phyloP scores from a whole-genome alignment of 139 green algal species.

The Raphidocelis subcapitata region DNA sequence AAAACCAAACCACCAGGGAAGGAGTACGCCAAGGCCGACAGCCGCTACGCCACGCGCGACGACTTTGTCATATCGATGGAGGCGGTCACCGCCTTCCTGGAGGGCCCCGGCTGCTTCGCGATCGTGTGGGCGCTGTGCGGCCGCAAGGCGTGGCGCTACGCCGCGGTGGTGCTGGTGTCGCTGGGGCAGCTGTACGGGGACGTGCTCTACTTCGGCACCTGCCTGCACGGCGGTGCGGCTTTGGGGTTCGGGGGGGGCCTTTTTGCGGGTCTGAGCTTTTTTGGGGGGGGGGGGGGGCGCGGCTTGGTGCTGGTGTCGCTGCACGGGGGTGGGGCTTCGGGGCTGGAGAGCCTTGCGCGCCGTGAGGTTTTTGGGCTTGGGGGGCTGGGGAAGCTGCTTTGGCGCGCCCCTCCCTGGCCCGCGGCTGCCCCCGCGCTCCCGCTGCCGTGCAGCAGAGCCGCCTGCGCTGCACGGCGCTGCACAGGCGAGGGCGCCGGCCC shows the following conservation, averaged over 20 bases:
- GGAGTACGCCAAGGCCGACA: conserved; percentile 90
- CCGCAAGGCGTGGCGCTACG: conserved; percentile 60
- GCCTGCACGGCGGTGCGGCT: conserved; percentile 60
- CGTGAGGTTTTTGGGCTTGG: too few relatives aligned
- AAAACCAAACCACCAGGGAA: conserved; percentile 85
- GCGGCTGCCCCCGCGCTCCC: too few relatives aligned
- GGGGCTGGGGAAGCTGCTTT: too few relatives aligned
- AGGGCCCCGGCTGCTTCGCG: conserved; percentile 73
- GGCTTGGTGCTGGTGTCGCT: background rate
- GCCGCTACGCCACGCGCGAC: conserved; percentile 82
- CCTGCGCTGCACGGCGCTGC: too few relatives aligned
- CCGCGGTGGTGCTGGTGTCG: conserved; percentile 69
- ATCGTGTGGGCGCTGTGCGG: conserved; percentile 53
- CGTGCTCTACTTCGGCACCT: conserved; percentile 87
- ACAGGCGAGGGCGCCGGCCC: too few relatives aligned
- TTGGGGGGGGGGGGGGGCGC: background rate
- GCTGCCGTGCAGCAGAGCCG: too few relatives aligned
- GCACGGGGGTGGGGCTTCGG: background rate
- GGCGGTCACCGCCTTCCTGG: conserved; percentile 77
- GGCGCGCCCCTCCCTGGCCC: too few relatives aligned
- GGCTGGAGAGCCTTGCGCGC: background rate
- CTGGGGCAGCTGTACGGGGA: conserved; percentile 90
- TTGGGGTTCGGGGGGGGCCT: background rate
- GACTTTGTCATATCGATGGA: conserved; percentile 87
- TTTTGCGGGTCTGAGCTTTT: background rate